Base-by-base conservation (phyloP, 441 rosid genomes). In the Euphorbia corollata region DNA sequence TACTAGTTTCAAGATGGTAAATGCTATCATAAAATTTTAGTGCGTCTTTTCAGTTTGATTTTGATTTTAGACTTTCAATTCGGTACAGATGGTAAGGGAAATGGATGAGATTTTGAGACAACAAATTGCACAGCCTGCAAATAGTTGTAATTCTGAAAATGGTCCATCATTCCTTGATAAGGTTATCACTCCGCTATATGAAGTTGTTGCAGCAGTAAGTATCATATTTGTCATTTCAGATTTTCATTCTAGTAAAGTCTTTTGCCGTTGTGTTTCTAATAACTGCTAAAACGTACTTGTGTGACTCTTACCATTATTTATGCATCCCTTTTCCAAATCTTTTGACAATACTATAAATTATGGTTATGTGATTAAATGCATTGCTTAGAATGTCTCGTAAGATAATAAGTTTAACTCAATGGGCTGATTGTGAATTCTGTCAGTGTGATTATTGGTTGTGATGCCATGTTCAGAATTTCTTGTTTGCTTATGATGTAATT, bases 51-150 rank as follows among this genome's bases (percentile, higher is more conserved):
- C 57, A 8, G 34, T n/a, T 6, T 10, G 32, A 63, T 16, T 4
- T 50, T 56, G 18, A 48, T 51, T 0, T 53, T 59, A 63, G 61
- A 63, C 48, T 70, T 12, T 34, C 51, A 63, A 68, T 47, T 71
- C 48, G 38, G 64, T 73, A 43, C 78, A 94, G 99, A 89, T 94
- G 97, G 98, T 75, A 12, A 84, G 97, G 77, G 99, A 94, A 85
- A 86, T 91, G 97, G 96, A 91, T 77, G 92, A 78, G 74, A 82
- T 80, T 64, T 69, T 90, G 73, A 85, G 85, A 77, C 96, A 85
- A 81, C 86, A 79, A 69, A 79, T 73, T 80, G 97, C 91, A 64
- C 86, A 81, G 70, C 88, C 78, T 9, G 99, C 98, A 71, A 80
- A 82, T 73, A 94, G 99, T 74, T 94, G 99, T 82, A 63, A 62